Evolutionary conservation across 371 early-diverging fungal genomes (phyloP).

Genomic region (Mucor plumbeus): DNA sequence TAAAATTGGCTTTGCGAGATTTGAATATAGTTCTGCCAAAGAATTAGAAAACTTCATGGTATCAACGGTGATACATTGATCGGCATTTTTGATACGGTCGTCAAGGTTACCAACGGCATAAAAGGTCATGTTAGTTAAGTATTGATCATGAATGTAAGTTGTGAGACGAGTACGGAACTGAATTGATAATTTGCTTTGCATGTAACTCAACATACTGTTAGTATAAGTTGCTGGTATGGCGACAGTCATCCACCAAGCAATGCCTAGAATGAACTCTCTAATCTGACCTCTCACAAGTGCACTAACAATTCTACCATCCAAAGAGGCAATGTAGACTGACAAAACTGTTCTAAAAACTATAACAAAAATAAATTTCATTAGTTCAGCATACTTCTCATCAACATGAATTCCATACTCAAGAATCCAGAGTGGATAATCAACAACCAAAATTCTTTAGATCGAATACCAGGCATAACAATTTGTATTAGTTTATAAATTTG

Average conservation of each 20-base stretch:
- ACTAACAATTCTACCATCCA: slow-evolving; percentile 93
- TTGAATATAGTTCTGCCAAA: slow-evolving; percentile 79
- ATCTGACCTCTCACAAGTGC: slow-evolving; percentile 82
- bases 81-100: slow-evolving; percentile 86
- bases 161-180: slow-evolving; percentile 88
- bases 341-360: slow-evolving; percentile 82
- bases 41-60: slow-evolving; percentile 85
- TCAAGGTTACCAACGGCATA: slow-evolving; percentile 86
- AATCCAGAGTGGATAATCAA: slow-evolving; percentile 82
- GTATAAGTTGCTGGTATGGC: slow-evolving; percentile 96
- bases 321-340: slow-evolving; percentile 87
- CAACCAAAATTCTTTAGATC: slow-evolving; percentile 82
- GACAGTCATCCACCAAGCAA: slow-evolving; percentile 90
- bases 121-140: slow-evolving; percentile 85
- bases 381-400: no score
- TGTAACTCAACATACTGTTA: slow-evolving; percentile 89
- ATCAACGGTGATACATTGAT: slow-evolving; percentile 91
- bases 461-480: slow-evolving; percentile 80
- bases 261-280: slow-evolving; percentile 78
- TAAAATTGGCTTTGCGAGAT: slow-evolving; percentile 86
- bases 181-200: slow-evolving; percentile 85
- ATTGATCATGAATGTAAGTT: slow-evolving; percentile 82
- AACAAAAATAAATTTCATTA: no score
- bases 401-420: slow-evolving; percentile 51
- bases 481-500: slow-evolving; percentile 71